Evolutionary conservation across 345 rosid species (phyloP).

Genomic region (Schrenkiella parvula): DNA sequence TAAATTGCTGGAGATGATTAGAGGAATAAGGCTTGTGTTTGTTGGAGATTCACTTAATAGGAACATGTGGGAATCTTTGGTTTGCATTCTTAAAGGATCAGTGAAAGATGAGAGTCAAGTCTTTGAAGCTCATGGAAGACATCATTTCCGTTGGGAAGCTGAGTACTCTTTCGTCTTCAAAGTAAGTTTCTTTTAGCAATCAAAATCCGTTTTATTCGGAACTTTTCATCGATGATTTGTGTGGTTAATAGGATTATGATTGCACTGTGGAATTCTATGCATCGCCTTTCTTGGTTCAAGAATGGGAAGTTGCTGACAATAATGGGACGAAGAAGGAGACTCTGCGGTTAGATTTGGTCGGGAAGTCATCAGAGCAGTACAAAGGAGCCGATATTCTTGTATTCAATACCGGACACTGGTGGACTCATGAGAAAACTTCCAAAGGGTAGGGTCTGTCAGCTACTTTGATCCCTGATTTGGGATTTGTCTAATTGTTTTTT

Average conservation of each 20-base stretch:
- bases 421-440: slow-evolving; percentile 98
- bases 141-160: slow-evolving; percentile 73
- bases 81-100: slow-evolving; percentile 70
- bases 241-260: slow-evolving; percentile 55
- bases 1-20: slow-evolving; percentile 64
- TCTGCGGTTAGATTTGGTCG: slow-evolving; percentile 80
- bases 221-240: not conserved
- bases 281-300: slow-evolving; percentile 90
- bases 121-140: slow-evolving; percentile 73
- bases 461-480: not conserved
- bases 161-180: slow-evolving; percentile 82
- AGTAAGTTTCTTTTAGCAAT: slow-evolving; percentile 37
- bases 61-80: slow-evolving; percentile 98
- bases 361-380: slow-evolving; percentile 66
- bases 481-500: not conserved
- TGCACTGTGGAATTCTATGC: slow-evolving; percentile 82
- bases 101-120: slow-evolving; percentile 64
- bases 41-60: slow-evolving; percentile 92
- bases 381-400: slow-evolving; percentile 69
- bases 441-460: slow-evolving; percentile 48
- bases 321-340: slow-evolving; percentile 70
- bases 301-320: slow-evolving; percentile 69
- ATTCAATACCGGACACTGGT: slow-evolving; percentile 98
- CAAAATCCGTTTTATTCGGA: not conserved
- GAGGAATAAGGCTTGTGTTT: slow-evolving; percentile 82